Conservation (phyloP, 495 filamentous ascomycete genomes). For the Penicillium psychrofluorescens region DNA sequence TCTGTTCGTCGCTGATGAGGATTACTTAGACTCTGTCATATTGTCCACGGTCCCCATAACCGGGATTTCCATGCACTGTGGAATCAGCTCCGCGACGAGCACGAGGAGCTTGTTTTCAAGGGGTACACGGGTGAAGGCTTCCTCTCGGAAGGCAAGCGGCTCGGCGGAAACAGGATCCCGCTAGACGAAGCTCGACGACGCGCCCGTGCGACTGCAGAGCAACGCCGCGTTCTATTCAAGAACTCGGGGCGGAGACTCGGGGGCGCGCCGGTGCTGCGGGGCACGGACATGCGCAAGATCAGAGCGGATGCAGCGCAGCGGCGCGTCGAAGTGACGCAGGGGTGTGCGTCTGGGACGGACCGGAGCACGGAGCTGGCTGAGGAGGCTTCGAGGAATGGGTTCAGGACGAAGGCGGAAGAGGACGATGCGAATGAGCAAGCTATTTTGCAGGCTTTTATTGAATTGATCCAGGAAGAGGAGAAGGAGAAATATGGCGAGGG, state of each 20-base stretch:
- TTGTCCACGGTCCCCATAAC: constrained; percentile 75
- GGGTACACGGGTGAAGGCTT: constrained; percentile 94
- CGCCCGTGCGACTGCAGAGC: constrained; percentile 71
- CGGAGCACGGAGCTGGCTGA: constrained; percentile 53
- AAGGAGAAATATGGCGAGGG: constrained; percentile 58
- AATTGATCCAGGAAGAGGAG: constrained; percentile 81
- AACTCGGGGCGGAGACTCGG: constrained; percentile 72
- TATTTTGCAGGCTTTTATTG: constrained; percentile 82
- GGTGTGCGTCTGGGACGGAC: constrained; percentile 67
- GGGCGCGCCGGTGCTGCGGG: constrained; percentile 52
- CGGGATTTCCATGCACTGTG: constrained; percentile 75
- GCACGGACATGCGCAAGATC: constrained; percentile 65
- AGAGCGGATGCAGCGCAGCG: constrained; percentile 68
- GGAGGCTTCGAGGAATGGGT: constrained; percentile 63
- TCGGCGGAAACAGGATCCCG: constrained; percentile 63
- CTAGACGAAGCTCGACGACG: constrained; percentile 68
- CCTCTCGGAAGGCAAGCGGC: constrained; percentile 61
- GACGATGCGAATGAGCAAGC: constrained; percentile 86
- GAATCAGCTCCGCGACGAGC: constrained; percentile 82
- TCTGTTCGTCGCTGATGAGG: neutral
- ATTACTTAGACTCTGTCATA: constrained; percentile 62
- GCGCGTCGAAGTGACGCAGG: constrained; percentile 57
- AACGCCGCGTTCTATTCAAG: constrained; percentile 46
- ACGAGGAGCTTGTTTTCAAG: constrained; percentile 63
- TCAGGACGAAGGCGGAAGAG: constrained; percentile 77